Base-by-base conservation (phyloP, 1,284 basidiomycete genomes). In the Taiwanofungus camphoratus region DNA sequence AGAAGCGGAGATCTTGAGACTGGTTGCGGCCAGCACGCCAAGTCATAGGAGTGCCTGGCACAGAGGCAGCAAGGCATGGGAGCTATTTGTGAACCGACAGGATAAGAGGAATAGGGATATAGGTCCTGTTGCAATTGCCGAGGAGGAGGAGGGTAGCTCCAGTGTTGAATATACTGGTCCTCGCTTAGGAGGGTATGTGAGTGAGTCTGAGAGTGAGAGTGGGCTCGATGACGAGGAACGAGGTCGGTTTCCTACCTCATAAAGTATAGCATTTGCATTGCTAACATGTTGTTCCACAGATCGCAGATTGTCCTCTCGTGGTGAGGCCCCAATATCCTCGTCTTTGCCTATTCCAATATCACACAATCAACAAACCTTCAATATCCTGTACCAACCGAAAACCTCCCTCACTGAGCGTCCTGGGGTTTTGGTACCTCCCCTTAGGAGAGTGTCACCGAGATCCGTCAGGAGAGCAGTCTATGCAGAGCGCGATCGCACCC, bases 41-140 rank as follows among this genome's bases (percentile, higher is more conserved):
- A 87, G 80, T 52, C 85, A 87, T 57, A 70, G 82, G 44, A 74
- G 70, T 13, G 77, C 77, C 5, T 87, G 85, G 85, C 76, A 69
- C 55, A 71, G 71, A 50, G 70, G 76, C 54, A 73, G 78, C 51
- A 74, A 70, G 50, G 76, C 78, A 16, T 87, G 82, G 81, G 69
- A 76, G 49, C 59, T 73, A 12, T 82, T 86, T 52, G 69, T 76
- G 22, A 69, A 67, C 48, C 67, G 73, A 39, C 63, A 67, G 32
- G 57, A 63, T 35, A 54, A 56, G 18, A 66, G 64, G 37, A 57
- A 49, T 7, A 45, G 58, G n/a, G 58, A 63, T n/a, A 50, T 55
- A 8, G 57, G 60, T 18, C 62, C 59, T 12, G 58, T 55, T 11
- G 53, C 67, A 30, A 76, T 74, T 46, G 63, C 64, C 1, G 74